phyloP scores from a whole-genome alignment of 2,329 filamentous ascomycete species.

The Colletotrichum navitas region DNA sequence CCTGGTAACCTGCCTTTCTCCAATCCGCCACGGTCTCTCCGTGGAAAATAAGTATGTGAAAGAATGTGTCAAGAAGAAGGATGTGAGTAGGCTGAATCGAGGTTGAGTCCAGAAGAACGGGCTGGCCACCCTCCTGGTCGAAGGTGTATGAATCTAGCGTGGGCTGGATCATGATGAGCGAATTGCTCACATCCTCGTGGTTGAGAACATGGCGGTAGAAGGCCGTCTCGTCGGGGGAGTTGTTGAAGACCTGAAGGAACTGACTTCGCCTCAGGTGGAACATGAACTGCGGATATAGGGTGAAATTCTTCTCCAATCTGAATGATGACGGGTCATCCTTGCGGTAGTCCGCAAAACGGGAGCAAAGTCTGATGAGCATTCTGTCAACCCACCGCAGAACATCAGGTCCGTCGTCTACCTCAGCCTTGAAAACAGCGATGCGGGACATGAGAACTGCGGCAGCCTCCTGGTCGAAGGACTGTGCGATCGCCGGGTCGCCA shows the following conservation, averaged over 20 bases:
- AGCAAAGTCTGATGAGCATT: constrained; percentile 97
- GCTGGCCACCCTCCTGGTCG: constrained; percentile 91
- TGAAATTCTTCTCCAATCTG: constrained; percentile 98
- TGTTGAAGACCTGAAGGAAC: constrained; percentile 99
- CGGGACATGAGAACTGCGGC: constrained; percentile 98
- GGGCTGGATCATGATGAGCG: constrained; percentile 98
- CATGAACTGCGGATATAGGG: constrained; percentile 99
- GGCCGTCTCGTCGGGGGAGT: constrained; percentile 98
- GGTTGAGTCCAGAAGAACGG: constrained; percentile 95
- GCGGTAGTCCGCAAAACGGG: constrained; percentile 95
- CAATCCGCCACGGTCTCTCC: constrained; percentile 98
- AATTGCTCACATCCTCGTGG: constrained; percentile 97
- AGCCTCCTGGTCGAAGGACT: constrained; percentile 98
- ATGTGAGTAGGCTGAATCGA: constrained; percentile 96
- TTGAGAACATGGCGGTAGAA: constrained; percentile 98
- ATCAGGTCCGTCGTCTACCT: constrained; percentile 98
- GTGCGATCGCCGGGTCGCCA: constrained; percentile 93
- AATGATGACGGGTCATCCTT: constrained; percentile 99
- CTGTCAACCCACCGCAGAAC: constrained; percentile 97
- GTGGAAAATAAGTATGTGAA: constrained; percentile 99
- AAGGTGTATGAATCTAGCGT: constrained; percentile 98
- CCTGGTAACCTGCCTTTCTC: constrained; percentile 97
- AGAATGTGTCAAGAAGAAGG: constrained; percentile 96
- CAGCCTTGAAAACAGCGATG: constrained; percentile 98
- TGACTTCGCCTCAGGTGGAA: constrained; percentile 97